phyloP scores from a whole-genome alignment of 2,329 filamentous ascomycete species.

The Colletotrichum sp. region DNA sequence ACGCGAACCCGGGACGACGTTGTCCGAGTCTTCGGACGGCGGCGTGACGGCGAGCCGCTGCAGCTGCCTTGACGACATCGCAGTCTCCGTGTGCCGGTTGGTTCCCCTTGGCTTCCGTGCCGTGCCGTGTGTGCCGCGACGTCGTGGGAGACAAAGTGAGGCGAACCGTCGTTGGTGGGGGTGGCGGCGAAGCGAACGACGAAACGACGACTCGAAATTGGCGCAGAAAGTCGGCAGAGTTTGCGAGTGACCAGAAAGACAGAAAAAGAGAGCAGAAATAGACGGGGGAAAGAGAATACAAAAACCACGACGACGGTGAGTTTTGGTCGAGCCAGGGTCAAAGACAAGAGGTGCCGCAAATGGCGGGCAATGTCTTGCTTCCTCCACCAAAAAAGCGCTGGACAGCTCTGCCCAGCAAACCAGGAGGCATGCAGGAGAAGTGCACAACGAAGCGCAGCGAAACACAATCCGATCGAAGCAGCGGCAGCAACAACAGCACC shows the following conservation, averaged over 20 bases:
- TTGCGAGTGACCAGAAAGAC: background rate
- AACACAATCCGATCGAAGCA: background rate
- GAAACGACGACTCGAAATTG: background rate
- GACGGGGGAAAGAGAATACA: background rate
- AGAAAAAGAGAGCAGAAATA: background rate
- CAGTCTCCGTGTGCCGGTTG: background rate
- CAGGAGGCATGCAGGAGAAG: background rate
- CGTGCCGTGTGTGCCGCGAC: background rate
- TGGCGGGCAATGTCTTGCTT: background rate
- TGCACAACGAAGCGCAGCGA: background rate
- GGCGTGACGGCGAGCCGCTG: conserved; percentile 16
- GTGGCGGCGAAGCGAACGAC: background rate
- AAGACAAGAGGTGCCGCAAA: background rate
- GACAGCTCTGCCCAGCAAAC: background rate
- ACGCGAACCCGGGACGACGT: conserved; percentile 8
- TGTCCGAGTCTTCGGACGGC: conserved; percentile 18
- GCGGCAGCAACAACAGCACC: background rate
- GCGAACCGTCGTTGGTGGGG: background rate
- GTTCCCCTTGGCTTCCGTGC: background rate
- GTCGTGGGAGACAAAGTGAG: background rate
- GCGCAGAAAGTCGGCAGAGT: background rate
- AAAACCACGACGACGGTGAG: background rate
- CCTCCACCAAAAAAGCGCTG: background rate
- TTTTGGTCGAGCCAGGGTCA: background rate
- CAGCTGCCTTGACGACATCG: conserved; percentile 11